Percentiles rank a stretch among this genome's conserved stretches.
Evolutionary conservation across 208 protist species (phyloP).

Genomic region (Trypanosoma grayi): DNA sequence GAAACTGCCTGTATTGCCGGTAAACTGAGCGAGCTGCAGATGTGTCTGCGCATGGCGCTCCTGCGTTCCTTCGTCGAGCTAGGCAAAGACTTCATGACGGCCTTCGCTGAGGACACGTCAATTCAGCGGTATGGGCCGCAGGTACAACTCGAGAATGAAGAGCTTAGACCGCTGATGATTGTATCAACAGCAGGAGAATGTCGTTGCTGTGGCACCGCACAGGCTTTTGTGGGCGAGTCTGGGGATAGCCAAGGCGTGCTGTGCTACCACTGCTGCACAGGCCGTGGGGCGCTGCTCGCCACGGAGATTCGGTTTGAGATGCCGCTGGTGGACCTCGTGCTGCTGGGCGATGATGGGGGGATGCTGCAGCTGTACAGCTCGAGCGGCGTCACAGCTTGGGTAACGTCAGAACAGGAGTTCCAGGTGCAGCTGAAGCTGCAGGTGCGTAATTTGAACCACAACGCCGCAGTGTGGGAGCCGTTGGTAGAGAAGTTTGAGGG

Average conservation of each 20-base stretch:
- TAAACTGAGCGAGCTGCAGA: slow-evolving; percentile 49
- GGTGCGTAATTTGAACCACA: slow-evolving; percentile 70
- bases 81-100: slow-evolving; percentile 59
- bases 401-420: slow-evolving; percentile 55
- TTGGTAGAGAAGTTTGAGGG: slow-evolving; percentile 66
- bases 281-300: slow-evolving; percentile 45
- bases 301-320: slow-evolving; percentile 66
- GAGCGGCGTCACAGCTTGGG: slow-evolving; percentile 30
- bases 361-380: slow-evolving; percentile 53
- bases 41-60: slow-evolving; percentile 58
- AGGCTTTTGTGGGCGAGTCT: slow-evolving; percentile 35
- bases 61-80: slow-evolving; percentile 69
- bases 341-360: slow-evolving; percentile 50
- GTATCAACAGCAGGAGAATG: slow-evolving; percentile 54
- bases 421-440: slow-evolving; percentile 41
- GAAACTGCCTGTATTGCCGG: slow-evolving; percentile 55
- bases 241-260: slow-evolving; percentile 37
- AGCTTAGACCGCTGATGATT: slow-evolving; percentile 37
- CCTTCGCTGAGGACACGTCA: slow-evolving; percentile 54
- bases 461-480: slow-evolving; percentile 80
- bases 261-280: slow-evolving; percentile 84
- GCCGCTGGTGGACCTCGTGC: slow-evolving; percentile 55
- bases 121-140: slow-evolving; percentile 44
- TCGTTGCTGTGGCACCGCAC: slow-evolving; percentile 39
- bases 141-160: slow-evolving; percentile 53